Conservation (phyloP, 495 filamentous ascomycete genomes). For the Trypethelium eluteriae region DNA sequence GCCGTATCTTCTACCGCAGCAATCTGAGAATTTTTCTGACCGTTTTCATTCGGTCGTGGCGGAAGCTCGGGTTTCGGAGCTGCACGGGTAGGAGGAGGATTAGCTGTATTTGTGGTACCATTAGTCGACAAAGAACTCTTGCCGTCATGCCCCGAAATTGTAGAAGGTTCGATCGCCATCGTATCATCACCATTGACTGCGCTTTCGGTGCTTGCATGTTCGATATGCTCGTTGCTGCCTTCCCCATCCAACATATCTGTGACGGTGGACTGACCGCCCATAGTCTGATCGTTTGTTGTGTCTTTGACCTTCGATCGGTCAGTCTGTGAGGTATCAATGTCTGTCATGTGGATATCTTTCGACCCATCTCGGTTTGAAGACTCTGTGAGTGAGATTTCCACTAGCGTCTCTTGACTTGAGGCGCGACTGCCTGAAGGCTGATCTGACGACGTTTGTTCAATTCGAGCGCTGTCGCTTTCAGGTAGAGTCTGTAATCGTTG, state of each 20-base stretch:
- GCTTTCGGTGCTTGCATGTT: background rate
- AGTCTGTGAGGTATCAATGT: background rate
- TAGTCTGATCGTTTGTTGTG: background rate
- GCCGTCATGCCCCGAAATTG: constrained; percentile 11
- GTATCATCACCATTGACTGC: too few relatives aligned
- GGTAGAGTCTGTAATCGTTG: background rate
- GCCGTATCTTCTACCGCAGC: constrained; percentile 36
- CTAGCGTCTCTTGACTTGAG: constrained; percentile 4
- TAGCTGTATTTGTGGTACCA: background rate
- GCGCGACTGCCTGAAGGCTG: background rate
- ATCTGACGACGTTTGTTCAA: background rate
- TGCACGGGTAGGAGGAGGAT: constrained; percentile 1
- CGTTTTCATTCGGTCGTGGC: background rate
- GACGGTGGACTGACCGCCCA: background rate
- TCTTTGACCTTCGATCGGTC: background rate
- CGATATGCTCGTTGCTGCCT: background rate
- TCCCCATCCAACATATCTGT: background rate
- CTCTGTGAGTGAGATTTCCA: background rate
- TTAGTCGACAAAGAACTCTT: background rate
- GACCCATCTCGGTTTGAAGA: background rate
- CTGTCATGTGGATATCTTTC: background rate
- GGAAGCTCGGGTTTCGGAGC: constrained; percentile 3
- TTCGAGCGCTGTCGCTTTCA: background rate
- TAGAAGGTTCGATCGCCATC: background rate
- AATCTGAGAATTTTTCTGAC: background rate